phyloP scores from a whole-genome alignment of 2,329 filamentous ascomycete species.

The Claviceps pusilla region DNA sequence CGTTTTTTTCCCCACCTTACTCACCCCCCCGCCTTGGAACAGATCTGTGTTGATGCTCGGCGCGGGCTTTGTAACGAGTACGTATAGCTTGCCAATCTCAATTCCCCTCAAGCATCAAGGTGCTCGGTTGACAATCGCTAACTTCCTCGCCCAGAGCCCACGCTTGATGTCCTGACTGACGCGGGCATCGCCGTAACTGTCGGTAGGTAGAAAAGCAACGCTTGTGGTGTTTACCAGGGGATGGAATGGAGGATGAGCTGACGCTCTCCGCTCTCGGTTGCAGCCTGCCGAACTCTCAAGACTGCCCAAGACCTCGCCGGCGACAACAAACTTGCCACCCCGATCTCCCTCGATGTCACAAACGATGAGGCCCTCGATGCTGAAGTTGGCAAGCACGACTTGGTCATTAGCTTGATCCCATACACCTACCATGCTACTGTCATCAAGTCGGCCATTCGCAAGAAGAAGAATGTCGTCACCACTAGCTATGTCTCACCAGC shows the following conservation, averaged over 20 bases:
- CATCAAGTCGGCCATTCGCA: conserved; percentile 82
- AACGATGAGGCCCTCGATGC: conserved; percentile 63
- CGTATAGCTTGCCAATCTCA: background rate
- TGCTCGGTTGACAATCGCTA: background rate
- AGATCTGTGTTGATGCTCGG: conserved; percentile 28
- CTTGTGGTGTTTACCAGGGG: background rate
- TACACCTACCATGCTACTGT: conserved; percentile 81
- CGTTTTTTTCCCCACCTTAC: background rate
- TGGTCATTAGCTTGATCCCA: conserved; percentile 73
- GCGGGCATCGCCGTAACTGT: conserved; percentile 50
- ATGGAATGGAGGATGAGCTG: background rate
- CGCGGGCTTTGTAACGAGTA: conserved; percentile 39
- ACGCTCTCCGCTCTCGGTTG: background rate
- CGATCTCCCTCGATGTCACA: conserved; percentile 74
- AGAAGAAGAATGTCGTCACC: conserved; percentile 93
- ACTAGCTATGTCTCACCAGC: conserved; percentile 86
- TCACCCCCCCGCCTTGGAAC: background rate
- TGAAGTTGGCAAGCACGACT: conserved; percentile 63
- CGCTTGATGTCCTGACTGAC: conserved; percentile 46
- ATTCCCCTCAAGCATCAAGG: background rate
- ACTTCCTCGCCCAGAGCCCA: conserved; percentile 28
- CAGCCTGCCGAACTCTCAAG: conserved; percentile 70
- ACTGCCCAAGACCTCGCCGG: conserved; percentile 59
- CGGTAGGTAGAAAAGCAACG: conserved; percentile 24
- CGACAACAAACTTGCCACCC: conserved; percentile 55